phyloP scores from a whole-genome alignment of 805 yeast genomes.

The Nakazawaea peltata region DNA sequence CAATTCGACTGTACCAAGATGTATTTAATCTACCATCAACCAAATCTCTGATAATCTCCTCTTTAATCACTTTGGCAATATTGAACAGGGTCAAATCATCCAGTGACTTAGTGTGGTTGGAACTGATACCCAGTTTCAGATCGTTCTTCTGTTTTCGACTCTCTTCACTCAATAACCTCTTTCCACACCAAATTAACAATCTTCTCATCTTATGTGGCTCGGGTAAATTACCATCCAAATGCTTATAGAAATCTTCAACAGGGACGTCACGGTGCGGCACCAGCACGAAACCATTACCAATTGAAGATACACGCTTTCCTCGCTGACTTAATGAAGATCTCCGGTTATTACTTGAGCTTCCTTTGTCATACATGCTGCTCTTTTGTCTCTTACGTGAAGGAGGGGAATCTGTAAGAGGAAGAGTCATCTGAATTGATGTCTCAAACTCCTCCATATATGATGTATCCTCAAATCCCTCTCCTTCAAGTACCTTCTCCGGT shows the following conservation, averaged over 20 bases:
- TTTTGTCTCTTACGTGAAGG: slow-evolving; percentile 13
- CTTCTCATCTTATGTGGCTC: slow-evolving; percentile 72
- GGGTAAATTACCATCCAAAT: slow-evolving; percentile 52
- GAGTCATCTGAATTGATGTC: slow-evolving; percentile 14
- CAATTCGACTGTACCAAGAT: slow-evolving; percentile 55
- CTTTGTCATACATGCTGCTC: slow-evolving; percentile 13
- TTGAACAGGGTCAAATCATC: slow-evolving; percentile 36
- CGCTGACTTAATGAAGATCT: slow-evolving; percentile 47
- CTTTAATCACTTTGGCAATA: slow-evolving; percentile 57
- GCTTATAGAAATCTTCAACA: slow-evolving; percentile 47
- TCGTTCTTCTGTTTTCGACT: slow-evolving; percentile 15
- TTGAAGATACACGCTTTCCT: slow-evolving; percentile 66
- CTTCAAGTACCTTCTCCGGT: too few species aligned
- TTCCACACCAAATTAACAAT: slow-evolving; percentile 59
- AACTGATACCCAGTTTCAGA: neutral
- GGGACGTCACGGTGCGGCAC: slow-evolving; percentile 60
- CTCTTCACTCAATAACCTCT: slow-evolving; percentile 32
- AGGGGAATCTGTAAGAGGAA: slow-evolving; percentile 20
- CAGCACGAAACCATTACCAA: slow-evolving; percentile 65
- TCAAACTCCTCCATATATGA: neutral
- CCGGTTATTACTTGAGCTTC: slow-evolving; percentile 21
- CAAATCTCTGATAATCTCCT: slow-evolving; percentile 52
- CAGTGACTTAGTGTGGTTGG: slow-evolving; percentile 5
- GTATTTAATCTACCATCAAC: slow-evolving; percentile 51
- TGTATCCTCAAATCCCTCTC: too few species aligned